phyloP scores from a whole-genome alignment of 805 yeast species.

The Teunomyces atbi region DNA sequence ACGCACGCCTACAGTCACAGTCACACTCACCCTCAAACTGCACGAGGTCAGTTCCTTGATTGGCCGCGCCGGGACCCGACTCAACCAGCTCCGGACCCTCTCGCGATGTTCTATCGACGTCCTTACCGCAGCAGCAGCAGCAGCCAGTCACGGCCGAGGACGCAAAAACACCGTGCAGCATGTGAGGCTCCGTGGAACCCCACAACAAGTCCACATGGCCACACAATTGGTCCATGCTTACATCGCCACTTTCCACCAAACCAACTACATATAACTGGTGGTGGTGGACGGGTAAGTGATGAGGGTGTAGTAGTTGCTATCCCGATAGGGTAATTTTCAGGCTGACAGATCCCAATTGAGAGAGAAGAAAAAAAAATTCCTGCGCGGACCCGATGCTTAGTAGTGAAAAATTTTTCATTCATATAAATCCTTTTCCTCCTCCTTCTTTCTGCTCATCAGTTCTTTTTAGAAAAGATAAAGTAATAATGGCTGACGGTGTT shows the following conservation, averaged over 20 bases:
- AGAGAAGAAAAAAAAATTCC: neutral
- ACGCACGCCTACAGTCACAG: neutral
- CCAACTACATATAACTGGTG: neutral
- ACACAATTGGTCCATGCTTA: neutral
- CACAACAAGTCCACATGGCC: neutral
- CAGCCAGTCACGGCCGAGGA: neutral
- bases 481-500: constrained; percentile 93
- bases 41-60: constrained; percentile 20
- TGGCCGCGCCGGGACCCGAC: constrained; percentile 14
- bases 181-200: neutral
- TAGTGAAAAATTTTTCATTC: constrained; percentile 16
- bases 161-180: neutral
- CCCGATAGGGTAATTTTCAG: neutral
- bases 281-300: neutral
- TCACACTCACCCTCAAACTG: neutral
- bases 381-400: constrained; percentile 3
- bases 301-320: neutral
- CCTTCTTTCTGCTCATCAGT: constrained; percentile 8
- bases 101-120: neutral
- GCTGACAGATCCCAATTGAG: neutral
- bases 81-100: neutral
- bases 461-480: constrained; percentile 8
- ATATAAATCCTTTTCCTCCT: constrained; percentile 9
- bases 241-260: neutral
- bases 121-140: neutral